phyloP scores from a whole-genome alignment of 345 rosid species.

The Microthlaspi erraticum region DNA sequence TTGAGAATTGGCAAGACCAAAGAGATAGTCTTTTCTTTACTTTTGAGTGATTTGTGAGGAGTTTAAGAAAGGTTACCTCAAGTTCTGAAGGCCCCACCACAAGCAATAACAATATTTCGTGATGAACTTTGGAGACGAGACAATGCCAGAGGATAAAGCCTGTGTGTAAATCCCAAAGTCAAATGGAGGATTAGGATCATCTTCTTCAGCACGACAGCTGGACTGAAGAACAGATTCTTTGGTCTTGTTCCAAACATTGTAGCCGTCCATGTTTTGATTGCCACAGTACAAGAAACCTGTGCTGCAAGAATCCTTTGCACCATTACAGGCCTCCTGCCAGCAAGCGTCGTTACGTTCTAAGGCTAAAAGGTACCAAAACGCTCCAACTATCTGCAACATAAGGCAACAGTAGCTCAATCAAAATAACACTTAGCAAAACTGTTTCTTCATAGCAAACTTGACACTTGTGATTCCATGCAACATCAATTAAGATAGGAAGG shows the following conservation, averaged over 20 bases:
- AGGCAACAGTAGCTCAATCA: constrained; percentile 22
- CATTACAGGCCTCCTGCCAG: constrained; percentile 65
- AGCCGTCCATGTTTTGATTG: constrained; percentile 55
- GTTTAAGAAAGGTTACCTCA: constrained; percentile 56
- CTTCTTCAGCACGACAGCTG: constrained; percentile 48
- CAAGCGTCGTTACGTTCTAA: constrained; percentile 78
- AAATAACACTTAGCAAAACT: background rate
- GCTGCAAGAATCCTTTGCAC: constrained; percentile 38
- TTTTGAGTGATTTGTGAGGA: constrained; percentile 10
- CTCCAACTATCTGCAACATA: constrained; percentile 80
- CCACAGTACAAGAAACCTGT: constrained; percentile 74
- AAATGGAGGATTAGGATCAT: constrained; percentile 55
- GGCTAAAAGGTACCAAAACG: constrained; percentile 90
- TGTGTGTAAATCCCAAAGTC: constrained; percentile 72
- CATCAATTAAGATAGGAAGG: background rate
- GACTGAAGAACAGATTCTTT: constrained; percentile 44
- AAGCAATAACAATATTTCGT: constrained; percentile 78
- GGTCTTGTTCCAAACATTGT: constrained; percentile 51
- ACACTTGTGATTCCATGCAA: background rate
- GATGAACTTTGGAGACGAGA: constrained; percentile 67
- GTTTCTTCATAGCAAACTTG: constrained; percentile 6
- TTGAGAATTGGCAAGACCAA: constrained; percentile 5
- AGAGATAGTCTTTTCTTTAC: background rate
- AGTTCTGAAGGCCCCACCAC: constrained; percentile 98
- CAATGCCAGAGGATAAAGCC: constrained; percentile 71